Conservation (phyloP, 441 rosid genomes). For the Brassica balearica region DNA sequence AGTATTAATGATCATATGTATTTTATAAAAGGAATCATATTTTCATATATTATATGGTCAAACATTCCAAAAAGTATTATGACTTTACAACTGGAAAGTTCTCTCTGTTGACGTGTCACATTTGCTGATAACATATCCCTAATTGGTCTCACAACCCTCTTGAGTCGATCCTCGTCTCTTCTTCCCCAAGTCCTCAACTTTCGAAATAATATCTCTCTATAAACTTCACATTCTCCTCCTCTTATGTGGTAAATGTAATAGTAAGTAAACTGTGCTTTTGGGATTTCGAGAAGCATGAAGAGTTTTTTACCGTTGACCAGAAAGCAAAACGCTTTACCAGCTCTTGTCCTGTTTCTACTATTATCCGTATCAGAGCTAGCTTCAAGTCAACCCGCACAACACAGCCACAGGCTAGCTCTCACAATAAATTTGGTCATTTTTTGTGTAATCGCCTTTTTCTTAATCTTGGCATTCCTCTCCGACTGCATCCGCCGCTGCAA, state of each 20-base stretch:
- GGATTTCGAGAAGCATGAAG: too few relatives aligned
- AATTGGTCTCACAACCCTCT: slow-evolving; percentile 30
- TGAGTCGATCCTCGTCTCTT: slow-evolving; percentile 11
- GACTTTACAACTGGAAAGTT: neutral
- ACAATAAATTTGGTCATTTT: slow-evolving; percentile 13
- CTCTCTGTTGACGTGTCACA: neutral
- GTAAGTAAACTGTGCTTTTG: too few relatives aligned
- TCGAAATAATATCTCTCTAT: slow-evolving; percentile 36
- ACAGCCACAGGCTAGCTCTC: too few relatives aligned
- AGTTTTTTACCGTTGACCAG: too few relatives aligned
- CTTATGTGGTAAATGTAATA: too few relatives aligned
- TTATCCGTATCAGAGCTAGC: too few relatives aligned
- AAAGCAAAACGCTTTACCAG: too few relatives aligned
- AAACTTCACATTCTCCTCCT: slow-evolving; percentile 46
- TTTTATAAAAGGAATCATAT: neutral
- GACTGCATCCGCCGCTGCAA: slow-evolving; percentile 70
- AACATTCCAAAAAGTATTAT: neutral
- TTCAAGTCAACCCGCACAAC: too few relatives aligned
- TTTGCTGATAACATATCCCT: slow-evolving; percentile 21
- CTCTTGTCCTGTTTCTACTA: too few relatives aligned
- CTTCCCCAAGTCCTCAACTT: slow-evolving; percentile 25
- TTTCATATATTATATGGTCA: neutral
- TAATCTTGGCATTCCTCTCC: slow-evolving; percentile 72
- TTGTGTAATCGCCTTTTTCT: slow-evolving; percentile 51
- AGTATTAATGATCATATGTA: neutral